Percentiles rank a stretch among this genome's conserved stretches.
These are phyloP conservation scores for Tubosaeta brunneosetosa DNA, from an alignment of 768 basidiomycete species.

Conservation along the genomic window DNA sequence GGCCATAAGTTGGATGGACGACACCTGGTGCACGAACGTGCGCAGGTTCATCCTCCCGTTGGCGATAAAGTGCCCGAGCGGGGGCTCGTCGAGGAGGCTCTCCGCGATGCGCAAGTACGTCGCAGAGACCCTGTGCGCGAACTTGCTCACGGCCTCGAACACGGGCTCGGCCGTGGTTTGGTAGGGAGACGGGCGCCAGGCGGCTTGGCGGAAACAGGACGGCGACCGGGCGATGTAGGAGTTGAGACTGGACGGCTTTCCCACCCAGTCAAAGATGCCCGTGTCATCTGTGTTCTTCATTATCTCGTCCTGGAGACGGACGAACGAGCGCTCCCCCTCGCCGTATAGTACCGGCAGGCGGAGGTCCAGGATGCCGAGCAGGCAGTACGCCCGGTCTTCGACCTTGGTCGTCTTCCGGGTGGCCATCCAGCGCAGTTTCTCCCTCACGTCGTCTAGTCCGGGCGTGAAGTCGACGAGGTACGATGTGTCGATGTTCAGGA, in stretches of 20 bases:
- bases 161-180: constrained; percentile 3
- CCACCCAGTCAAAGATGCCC: constrained; percentile 27
- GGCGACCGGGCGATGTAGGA: constrained; percentile 24
- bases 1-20: constrained; percentile 5
- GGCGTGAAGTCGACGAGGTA: constrained; percentile 22
- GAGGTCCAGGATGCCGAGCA: constrained; percentile 25
- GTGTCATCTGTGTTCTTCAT: constrained; percentile 26
- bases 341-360: constrained; percentile 28
- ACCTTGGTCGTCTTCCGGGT: constrained; percentile 23
- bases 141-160: constrained; percentile 11
- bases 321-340: constrained; percentile 19
- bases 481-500: constrained; percentile 15
- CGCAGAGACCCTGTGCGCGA: constrained; percentile 17
- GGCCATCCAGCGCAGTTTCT: constrained; percentile 27
- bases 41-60: constrained; percentile 29
- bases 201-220: constrained; percentile 16
- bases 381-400: constrained; percentile 30
- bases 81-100: constrained; percentile 18
- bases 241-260: constrained; percentile 22
- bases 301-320: constrained; percentile 26
- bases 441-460: constrained; percentile 23
- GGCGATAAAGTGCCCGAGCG: constrained; percentile 27
- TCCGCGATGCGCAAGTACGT: constrained; percentile 13
- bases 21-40: constrained; percentile 21
- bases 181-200: constrained; percentile 7